Conservation (phyloP, 306 rosid species). For the Cucurbita argyrosperma region DNA sequence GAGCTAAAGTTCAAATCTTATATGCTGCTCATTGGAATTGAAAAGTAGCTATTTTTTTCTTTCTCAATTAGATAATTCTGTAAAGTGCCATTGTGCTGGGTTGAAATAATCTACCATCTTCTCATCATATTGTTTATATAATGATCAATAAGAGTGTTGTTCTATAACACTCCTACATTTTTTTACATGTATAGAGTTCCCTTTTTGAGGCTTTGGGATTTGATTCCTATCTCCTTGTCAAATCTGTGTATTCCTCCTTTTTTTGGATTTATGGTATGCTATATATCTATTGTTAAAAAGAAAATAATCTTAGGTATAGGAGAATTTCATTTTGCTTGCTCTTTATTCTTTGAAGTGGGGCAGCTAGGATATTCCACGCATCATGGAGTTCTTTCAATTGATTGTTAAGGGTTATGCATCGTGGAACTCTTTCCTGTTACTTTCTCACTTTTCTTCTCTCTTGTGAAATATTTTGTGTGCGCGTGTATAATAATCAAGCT, state of each 20-base stretch:
- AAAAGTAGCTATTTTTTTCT: neutral
- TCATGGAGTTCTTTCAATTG: neutral
- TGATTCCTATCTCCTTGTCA: neutral
- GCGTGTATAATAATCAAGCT: neutral
- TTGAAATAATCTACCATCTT: neutral
- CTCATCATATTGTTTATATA: neutral
- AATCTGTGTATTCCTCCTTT: neutral
- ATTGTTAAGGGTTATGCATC: neutral
- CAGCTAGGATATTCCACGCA: neutral
- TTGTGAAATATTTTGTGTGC: neutral
- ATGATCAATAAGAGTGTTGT: neutral
- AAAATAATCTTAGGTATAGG: neutral
- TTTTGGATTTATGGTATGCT: neutral
- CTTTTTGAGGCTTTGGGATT: neutral
- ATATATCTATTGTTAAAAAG: neutral
- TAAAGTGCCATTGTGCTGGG: neutral
- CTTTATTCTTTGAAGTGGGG: neutral
- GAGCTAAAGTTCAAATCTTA: neutral
- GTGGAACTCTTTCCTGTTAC: neutral
- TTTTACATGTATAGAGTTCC: neutral
- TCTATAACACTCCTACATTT: neutral
- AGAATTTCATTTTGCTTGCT: neutral
- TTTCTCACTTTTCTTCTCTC: neutral
- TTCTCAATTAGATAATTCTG: neutral
- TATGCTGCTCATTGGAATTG: neutral